phyloP scores from a whole-genome alignment of 352 stramenopile genomes.

The Peronosclerospora sorghi region DNA sequence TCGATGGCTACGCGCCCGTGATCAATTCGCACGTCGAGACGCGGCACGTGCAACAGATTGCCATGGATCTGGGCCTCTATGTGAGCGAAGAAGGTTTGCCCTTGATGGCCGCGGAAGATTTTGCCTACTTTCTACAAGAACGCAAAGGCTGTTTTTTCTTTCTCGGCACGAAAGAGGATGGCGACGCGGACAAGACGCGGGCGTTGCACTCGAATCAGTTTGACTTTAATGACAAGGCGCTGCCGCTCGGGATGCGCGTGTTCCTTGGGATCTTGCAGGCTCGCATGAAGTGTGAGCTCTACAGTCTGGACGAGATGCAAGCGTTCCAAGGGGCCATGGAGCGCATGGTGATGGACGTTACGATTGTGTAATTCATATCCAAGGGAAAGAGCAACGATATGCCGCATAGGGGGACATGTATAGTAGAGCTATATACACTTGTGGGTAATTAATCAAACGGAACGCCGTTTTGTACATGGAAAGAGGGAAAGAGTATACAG shows the following conservation, averaged over 20 bases:
- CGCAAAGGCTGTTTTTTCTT: constrained; percentile 83
- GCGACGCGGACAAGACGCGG: constrained; percentile 39
- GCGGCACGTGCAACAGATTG: constrained; percentile 63
- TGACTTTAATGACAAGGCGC: constrained; percentile 81
- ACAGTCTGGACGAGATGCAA: constrained; percentile 59
- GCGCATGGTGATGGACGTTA: constrained; percentile 38
- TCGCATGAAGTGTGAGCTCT: constrained; percentile 53
- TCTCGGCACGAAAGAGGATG: constrained; percentile 63
- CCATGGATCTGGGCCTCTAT: constrained; percentile 52
- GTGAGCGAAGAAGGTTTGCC: constrained; percentile 71
- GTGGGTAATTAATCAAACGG: neutral
- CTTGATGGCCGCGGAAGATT: constrained; percentile 93
- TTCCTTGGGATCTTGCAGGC: constrained; percentile 67
- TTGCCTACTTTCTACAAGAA: constrained; percentile 84
- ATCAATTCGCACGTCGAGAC: constrained; percentile 76
- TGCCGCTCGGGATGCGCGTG: constrained; percentile 68
- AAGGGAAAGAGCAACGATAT: too few species aligned
- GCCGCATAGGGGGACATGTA: too few species aligned
- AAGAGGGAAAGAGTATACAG: too few species aligned
- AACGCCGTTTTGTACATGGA: neutral
- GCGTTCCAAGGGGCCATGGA: constrained; percentile 72
- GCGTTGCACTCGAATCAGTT: constrained; percentile 71
- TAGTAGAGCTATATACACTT: too few species aligned
- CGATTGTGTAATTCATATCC: constrained; percentile 37
- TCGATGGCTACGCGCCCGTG: constrained; percentile 63